These are phyloP conservation scores for Phylloporus sp. DNA, from an alignment of 768 basidiomycete species.

Conservation along the genomic window DNA sequence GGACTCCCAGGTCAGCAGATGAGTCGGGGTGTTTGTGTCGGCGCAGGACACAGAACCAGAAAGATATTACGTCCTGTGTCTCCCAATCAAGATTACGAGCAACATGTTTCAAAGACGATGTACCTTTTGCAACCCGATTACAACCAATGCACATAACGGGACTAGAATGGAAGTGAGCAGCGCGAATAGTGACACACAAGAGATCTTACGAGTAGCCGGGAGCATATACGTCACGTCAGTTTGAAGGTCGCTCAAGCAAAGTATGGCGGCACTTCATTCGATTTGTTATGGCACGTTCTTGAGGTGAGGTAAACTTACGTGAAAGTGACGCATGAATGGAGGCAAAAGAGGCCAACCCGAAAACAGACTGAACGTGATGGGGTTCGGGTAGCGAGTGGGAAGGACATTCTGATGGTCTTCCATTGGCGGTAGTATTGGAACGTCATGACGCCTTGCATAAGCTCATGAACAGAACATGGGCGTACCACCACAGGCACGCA, in stretches of 20 bases:
- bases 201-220: constrained; percentile 45
- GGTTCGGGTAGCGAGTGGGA: constrained; percentile 38
- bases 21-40: constrained; percentile 7
- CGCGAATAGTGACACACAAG: neutral
- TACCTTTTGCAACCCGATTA: constrained; percentile 51
- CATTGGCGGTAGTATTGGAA: constrained; percentile 42
- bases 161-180: constrained; percentile 32
- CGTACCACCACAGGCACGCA: constrained; percentile 17
- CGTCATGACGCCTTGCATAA: constrained; percentile 37
- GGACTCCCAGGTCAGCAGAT: constrained; percentile 15
- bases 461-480: neutral
- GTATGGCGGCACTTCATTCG: constrained; percentile 33
- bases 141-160: constrained; percentile 43
- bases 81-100: neutral
- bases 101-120: neutral
- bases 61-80: constrained; percentile 37
- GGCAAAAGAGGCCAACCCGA: constrained; percentile 41
- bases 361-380: constrained; percentile 37
- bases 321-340: constrained; percentile 42
- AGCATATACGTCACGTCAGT: constrained; percentile 42
- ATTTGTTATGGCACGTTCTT: neutral
- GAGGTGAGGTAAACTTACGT: constrained; percentile 31
- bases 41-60: constrained; percentile 26
- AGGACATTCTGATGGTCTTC: constrained; percentile 35
- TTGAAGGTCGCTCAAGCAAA: constrained; percentile 31